phyloP scores from a whole-genome alignment of 1,284 basidiomycete species.

The Leccinum pseudoinsigne region DNA sequence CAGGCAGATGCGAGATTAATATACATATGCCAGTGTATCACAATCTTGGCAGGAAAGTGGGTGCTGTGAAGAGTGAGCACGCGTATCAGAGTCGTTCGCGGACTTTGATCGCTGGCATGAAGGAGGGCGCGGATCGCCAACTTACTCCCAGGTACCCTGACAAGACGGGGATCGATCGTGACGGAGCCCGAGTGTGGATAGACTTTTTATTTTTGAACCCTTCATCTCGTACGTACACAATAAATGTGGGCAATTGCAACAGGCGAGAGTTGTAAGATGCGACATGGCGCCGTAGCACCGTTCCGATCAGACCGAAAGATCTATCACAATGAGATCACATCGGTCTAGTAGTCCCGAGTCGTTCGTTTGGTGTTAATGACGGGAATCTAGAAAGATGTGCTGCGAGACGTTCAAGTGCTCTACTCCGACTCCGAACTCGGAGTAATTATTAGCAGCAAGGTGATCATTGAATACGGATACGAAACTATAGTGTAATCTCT shows the following conservation, averaged over 20 bases:
- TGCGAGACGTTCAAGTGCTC: neutral
- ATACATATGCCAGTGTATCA: neutral
- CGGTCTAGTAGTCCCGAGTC: neutral
- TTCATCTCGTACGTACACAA: neutral
- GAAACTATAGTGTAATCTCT: neutral
- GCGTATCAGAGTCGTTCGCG: constrained; percentile 9
- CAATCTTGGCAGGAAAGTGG: neutral
- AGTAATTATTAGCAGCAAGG: neutral
- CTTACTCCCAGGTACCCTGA: constrained; percentile 4
- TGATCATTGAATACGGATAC: neutral
- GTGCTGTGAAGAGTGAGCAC: neutral
- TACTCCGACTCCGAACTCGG: neutral
- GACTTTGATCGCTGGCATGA: constrained; percentile 9
- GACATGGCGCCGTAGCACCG: neutral
- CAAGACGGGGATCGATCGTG: constrained; percentile 3
- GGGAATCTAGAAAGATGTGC: neutral
- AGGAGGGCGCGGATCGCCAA: constrained; percentile 22
- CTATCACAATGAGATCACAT: neutral
- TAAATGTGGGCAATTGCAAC: neutral
- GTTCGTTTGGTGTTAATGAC: neutral
- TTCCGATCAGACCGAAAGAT: neutral
- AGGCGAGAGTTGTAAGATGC: neutral
- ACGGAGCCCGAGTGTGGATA: neutral
- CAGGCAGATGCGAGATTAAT: neutral
- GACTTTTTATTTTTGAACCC: constrained; percentile 3